phyloP scores from a whole-genome alignment of 805 yeast species.

The Metschnikowia matae region DNA sequence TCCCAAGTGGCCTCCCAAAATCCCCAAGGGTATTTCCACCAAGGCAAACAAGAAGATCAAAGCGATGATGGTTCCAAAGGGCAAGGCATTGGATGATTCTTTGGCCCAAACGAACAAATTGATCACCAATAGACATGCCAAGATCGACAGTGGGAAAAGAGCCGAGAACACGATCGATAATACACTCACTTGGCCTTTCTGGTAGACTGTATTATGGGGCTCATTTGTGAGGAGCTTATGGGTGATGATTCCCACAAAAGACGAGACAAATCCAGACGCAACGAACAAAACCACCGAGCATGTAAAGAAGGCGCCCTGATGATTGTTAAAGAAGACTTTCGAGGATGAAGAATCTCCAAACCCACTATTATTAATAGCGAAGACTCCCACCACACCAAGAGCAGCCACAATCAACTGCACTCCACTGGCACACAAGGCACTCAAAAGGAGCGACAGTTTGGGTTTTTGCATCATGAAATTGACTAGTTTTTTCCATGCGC shows the following conservation, averaged over 20 bases:
- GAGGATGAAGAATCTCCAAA: conserved; percentile 30
- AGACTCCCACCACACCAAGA: conserved; percentile 54
- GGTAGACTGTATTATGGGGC: conserved; percentile 24
- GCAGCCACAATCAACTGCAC: conserved; percentile 65
- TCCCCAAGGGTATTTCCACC: conserved; percentile 70
- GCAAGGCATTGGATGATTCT: conserved; percentile 71
- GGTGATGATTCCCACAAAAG: conserved; percentile 64
- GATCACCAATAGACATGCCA: conserved; percentile 49
- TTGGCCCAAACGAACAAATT: conserved; percentile 74
- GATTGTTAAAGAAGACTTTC: conserved; percentile 58
- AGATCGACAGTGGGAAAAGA: conserved; percentile 43
- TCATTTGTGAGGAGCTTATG: conserved; percentile 50
- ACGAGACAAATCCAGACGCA: conserved; percentile 69
- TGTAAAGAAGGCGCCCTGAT: conserved; percentile 63
- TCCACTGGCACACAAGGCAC: conserved; percentile 67
- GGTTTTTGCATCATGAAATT: conserved; percentile 57
- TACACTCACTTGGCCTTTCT: conserved; percentile 15
- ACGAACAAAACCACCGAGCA: conserved; percentile 58
- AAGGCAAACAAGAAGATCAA: conserved; percentile 57
- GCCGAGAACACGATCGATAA: conserved; percentile 34
- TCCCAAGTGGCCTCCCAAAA: conserved; percentile 63
- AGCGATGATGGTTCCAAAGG: conserved; percentile 68
- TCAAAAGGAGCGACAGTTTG: conserved; percentile 41
- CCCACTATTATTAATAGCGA: conserved; percentile 36
- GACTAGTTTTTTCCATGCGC: conserved; percentile 49